A percentile compares a stretch with the other conserved stretches of the same genome.
These are phyloP conservation scores for Saksenaea oblongispora DNA, from an alignment of 371 early-diverging fungal genomes.

Conservation along the genomic window DNA sequence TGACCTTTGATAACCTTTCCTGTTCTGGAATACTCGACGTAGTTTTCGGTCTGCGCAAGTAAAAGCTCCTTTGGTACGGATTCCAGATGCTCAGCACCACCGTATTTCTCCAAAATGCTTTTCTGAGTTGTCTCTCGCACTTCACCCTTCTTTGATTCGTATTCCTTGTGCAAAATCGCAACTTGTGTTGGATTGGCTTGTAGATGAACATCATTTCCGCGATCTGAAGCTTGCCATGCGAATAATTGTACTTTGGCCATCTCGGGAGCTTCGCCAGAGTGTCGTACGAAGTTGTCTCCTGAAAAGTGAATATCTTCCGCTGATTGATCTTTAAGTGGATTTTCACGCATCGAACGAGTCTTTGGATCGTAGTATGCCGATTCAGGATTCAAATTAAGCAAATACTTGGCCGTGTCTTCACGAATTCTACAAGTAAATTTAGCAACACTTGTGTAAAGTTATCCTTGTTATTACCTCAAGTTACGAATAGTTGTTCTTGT, in stretches of 20 bases:
- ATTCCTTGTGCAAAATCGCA: conserved; percentile 86
- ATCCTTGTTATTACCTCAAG: conserved; percentile 60
- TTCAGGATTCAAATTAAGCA: conserved; percentile 91
- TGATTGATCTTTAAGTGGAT: conserved; percentile 76
- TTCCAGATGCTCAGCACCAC: conserved; percentile 92
- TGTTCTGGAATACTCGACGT: conserved; percentile 95
- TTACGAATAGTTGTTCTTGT: conserved; percentile 94
- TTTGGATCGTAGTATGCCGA: conserved; percentile 98
- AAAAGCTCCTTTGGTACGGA: conserved; percentile 87
- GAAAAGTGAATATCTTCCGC: conserved; percentile 63
- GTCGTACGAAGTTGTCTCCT: conserved; percentile 93
- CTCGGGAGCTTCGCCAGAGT: conserved; percentile 81
- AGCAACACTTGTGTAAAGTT: background rate
- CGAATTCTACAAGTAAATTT: conserved; percentile 69
- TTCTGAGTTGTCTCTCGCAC: conserved; percentile 72
- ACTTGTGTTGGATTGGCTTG: conserved; percentile 96
- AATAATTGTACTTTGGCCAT: conserved; percentile 86
- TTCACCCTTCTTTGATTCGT: conserved; percentile 78
- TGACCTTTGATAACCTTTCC: conserved; percentile 89
- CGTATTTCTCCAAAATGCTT: conserved; percentile 86
- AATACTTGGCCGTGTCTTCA: conserved; percentile 98
- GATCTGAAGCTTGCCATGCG: conserved; percentile 91
- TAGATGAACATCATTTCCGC: conserved; percentile 83
- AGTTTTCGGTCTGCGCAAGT: conserved; percentile 88
- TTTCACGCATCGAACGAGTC: conserved; percentile 97